Base-by-base conservation (phyloP, 805 yeast genomes). In the Yamadazyma endophytica region DNA sequence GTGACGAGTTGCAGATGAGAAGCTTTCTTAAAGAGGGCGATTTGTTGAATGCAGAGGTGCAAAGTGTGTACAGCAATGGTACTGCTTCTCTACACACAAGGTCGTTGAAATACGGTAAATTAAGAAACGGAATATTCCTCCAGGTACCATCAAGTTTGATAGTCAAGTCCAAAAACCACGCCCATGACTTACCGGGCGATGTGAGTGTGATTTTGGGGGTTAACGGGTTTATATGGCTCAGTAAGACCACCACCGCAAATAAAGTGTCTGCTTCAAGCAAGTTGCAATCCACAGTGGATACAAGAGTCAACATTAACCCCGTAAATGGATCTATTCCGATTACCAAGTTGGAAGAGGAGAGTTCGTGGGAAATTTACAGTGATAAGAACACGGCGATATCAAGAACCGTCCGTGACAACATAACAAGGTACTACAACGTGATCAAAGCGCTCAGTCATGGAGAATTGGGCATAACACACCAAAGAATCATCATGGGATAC, bases 1-100 rank as follows among this genome's bases (percentile, higher is more conserved):
- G 83, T 42, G 99, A 92, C 63, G 98, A 92, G 61, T 68, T 92
- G 42, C 96, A 90, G 53, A 92, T 94, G 99, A 75, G 98, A 49
- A 77, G 75, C 45, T 86, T 89, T 49, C 64, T 92, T 46, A 92
- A 92, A 53, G 99, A 94, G 51, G 98, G 98, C 11, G 98, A 92
- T 56, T 67, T 94, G 39, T 67, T 92, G 37, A 92, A 92, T 53
- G 96, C 97, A 25, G 99, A 92, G 58, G 96, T 92, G 12, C 98
- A 94, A 61, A 79, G 85, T 11, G 66, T 89, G 24, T 90, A 75
- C 56, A 78, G 76, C 43, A 96, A 88, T 55, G 98, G 98, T 13
- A 75, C 87, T 41, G 97, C 96, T 0, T 81, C 96, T 1, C 63
- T 92, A 38, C 99, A 92, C 56, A 92, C 98, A 2, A 77, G 99